Percentiles rank a stretch among this genome's conserved stretches.
These are phyloP conservation scores for Ustilago sp. DNA, from an alignment of 1,284 basidiomycete species.

Conservation along the genomic window DNA sequence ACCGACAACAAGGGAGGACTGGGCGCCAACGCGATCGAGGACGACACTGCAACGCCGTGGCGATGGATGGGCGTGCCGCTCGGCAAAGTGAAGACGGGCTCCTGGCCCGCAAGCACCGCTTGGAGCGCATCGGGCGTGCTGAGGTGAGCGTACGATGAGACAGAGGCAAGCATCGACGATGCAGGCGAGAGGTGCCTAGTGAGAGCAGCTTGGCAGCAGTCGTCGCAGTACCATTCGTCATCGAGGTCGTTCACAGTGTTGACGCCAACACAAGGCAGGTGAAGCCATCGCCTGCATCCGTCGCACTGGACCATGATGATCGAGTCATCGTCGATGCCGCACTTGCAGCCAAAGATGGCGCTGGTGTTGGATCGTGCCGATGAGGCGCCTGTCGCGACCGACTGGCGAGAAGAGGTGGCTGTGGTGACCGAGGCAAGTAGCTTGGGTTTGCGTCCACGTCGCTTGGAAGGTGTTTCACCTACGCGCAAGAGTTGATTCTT, in stretches of 20 bases:
- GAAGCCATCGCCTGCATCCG: constrained; percentile 66
- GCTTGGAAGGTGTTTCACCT: constrained; percentile 27
- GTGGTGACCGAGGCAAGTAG: constrained; percentile 28
- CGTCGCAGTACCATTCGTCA: constrained; percentile 68
- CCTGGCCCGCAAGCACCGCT: constrained; percentile 39
- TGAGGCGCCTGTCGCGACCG: constrained; percentile 45
- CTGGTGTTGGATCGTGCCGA: constrained; percentile 38
- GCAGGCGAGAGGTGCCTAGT: constrained; percentile 47
- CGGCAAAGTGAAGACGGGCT: constrained; percentile 49
- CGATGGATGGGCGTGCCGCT: constrained; percentile 51
- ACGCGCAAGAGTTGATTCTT: constrained; percentile 33
- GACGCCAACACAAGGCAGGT: constrained; percentile 67
- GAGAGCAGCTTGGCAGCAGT: constrained; percentile 50
- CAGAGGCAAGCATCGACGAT: constrained; percentile 42
- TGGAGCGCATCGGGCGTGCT: constrained; percentile 50
- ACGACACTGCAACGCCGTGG: constrained; percentile 47
- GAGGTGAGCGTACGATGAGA: constrained; percentile 47
- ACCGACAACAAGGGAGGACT: constrained; percentile 51
- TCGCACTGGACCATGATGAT: constrained; percentile 69
- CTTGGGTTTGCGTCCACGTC: constrained; percentile 45
- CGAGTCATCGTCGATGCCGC: constrained; percentile 51
- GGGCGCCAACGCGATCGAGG: constrained; percentile 57
- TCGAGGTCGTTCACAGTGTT: constrained; percentile 60
- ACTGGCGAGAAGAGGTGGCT: constrained; percentile 42
- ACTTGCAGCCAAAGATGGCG: constrained; percentile 55